A percentile compares a stretch with the other conserved stretches of the same genome.
These are phyloP conservation scores for Chrysanthemum lavandulifolium DNA, from an alignment of 129 eudicot species.

Conservation along the genomic window DNA sequence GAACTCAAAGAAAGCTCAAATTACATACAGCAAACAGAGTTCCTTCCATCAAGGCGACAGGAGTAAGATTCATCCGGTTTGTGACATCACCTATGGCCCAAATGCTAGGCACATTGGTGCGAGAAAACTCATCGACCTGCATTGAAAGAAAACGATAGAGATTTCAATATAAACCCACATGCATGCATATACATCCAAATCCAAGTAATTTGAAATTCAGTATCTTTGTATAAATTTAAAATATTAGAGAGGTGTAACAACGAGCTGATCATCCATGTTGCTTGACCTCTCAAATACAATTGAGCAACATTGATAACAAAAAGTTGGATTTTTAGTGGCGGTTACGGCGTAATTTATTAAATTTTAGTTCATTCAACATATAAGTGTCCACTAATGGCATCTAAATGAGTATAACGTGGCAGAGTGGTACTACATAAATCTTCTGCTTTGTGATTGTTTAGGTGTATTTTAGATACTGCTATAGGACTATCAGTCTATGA, in stretches of 20 bases:
- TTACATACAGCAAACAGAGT: slow-evolving; percentile 75
- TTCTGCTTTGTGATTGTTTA: no score
- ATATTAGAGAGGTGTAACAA: no score
- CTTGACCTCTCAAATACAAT: no score
- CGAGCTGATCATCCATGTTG: no score
- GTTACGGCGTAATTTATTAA: not conserved
- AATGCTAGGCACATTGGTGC: slow-evolving; percentile 79
- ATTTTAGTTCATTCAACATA: not conserved
- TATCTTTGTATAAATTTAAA: no score
- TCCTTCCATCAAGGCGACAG: slow-evolving; percentile 96
- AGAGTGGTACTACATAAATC: no score
- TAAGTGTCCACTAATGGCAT: not conserved
- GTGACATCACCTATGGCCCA: slow-evolving; percentile 97
- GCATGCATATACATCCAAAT: no score
- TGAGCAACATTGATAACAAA: not conserved
- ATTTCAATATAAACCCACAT: no score
- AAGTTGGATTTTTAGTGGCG: not conserved
- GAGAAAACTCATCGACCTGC: slow-evolving; percentile 63
- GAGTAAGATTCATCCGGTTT: slow-evolving; percentile 94
- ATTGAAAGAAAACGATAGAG: no score
- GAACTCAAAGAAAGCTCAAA: not conserved
- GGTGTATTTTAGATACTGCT: no score
- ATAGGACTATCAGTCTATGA: no score
- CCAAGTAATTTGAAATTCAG: no score
- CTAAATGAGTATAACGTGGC: not conserved